Base-by-base conservation (phyloP, 2,329 filamentous ascomycete species). In the Aspergillus sp. region DNA sequence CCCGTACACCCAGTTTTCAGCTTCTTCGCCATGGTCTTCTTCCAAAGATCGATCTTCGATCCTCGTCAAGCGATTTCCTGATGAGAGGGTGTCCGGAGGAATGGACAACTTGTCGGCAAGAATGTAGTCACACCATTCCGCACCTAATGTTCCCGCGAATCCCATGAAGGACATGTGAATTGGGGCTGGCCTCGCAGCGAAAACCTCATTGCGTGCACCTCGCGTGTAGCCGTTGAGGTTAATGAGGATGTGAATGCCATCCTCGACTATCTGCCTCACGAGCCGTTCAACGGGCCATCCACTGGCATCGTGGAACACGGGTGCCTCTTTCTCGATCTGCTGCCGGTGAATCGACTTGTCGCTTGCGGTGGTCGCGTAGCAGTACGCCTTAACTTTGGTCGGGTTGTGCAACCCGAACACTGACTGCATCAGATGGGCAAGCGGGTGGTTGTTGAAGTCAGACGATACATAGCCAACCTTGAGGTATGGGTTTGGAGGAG, bases 81-180 rank as follows among this genome's bases (percentile, higher is more conserved):
- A 91, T 12, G 92, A 86, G 27, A 98, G 79, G 0, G 93, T 97
- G 24, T 87, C 85, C 0, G 82, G 83, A 1, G 95, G 95, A 53
- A 99, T 88, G 0, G 95, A 92, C 1, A 89, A 93, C 51, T 89
- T 82, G 69, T 99, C 95, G 3, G 95, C 93, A 24, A 98, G 83
- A 15, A 99, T 87, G 69, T 99, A 99, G 72, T 99, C 95, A 66
- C 95, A 99, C 95, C 95, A 99, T 71, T 99, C 95, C 3, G 95
- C 95, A 5, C 95, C 95, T 1, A 99, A 79, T 0, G 93, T 97
- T 9, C 95, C 95, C 0, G 95, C 95, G 71, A 99, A 99, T 0
- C 95, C 95, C 95, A 99, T 99, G 69, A 99, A 99, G 0, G 95
- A 96, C 95, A 99, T 99, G 65, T 99, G 95, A 44, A 99, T 91